phyloP scores from a whole-genome alignment of 2,329 filamentous ascomycete species.

The Fusarium sp. region DNA sequence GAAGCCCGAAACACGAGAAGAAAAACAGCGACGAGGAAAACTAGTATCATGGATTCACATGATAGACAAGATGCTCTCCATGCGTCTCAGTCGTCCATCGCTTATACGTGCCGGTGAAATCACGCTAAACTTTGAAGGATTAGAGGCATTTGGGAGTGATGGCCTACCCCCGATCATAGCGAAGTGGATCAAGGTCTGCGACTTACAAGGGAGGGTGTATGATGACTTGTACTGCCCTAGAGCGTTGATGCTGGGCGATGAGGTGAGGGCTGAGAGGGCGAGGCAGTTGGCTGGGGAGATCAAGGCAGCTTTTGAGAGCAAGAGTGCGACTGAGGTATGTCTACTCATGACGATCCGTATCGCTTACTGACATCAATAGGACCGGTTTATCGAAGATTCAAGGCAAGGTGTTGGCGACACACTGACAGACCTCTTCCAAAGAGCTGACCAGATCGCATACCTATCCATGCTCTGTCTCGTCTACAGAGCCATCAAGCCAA shows the following conservation, averaged over 20 bases:
- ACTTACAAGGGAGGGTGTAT: background rate
- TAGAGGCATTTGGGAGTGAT: background rate
- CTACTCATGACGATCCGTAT: background rate
- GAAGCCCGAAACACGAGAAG: background rate
- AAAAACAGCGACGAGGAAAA: background rate
- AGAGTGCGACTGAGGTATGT: background rate
- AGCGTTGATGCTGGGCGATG: background rate
- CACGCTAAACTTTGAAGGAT: background rate
- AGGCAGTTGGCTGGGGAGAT: background rate
- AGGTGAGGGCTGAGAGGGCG: background rate
- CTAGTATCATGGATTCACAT: background rate
- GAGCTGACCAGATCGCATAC: constrained; percentile 2
- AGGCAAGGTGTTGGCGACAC: background rate
- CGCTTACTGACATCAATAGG: background rate
- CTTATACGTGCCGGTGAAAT: constrained; percentile 7
- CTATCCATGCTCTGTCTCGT: constrained; percentile 8
- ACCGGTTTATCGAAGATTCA: background rate
- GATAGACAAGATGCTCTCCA: constrained; percentile 12
- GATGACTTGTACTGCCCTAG: constrained; percentile 1
- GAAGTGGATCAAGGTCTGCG: background rate
- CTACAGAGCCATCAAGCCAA: background rate
- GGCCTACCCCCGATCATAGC: background rate
- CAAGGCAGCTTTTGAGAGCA: background rate
- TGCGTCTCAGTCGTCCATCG: background rate
- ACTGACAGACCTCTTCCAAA: background rate